phyloP scores from a whole-genome alignment of 2,329 filamentous ascomycete species.

The Cephalotrichum gorgonifer region DNA sequence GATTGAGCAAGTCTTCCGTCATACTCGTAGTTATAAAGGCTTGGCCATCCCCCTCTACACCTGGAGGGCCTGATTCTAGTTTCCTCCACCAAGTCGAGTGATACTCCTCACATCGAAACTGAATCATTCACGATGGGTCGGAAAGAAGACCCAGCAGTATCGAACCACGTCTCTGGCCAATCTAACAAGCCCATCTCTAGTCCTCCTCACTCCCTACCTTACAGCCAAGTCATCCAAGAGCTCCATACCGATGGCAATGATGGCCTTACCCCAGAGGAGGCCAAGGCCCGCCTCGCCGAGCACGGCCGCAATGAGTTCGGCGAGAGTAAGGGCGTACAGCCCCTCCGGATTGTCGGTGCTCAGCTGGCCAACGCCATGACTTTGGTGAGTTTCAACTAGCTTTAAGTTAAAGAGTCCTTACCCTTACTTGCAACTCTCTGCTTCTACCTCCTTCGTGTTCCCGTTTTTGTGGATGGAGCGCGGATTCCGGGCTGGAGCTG shows the following conservation, averaged over 20 bases:
- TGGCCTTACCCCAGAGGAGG: constrained; percentile 46
- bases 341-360: constrained; percentile 51
- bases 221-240: constrained; percentile 40
- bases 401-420: no score
- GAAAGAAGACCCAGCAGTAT: constrained; percentile 12
- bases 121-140: constrained; percentile 14
- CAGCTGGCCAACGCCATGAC: constrained; percentile 63
- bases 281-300: constrained; percentile 39
- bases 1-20: not conserved
- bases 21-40: not conserved
- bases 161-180: constrained; percentile 27
- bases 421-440: not conserved
- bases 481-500: not conserved
- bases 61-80: not conserved
- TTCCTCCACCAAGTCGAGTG: not conserved
- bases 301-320: constrained; percentile 56
- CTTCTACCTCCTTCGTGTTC: not conserved
- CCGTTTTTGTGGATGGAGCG: not conserved
- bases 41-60: not conserved
- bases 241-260: constrained; percentile 44
- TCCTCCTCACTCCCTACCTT: constrained; percentile 53
- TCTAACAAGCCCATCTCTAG: constrained; percentile 41
- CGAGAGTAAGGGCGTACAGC: constrained; percentile 47
- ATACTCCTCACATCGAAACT: not conserved
- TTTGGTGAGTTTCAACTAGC: constrained; percentile 32